Percentiles rank a stretch among this genome's conserved stretches.
Evolutionary conservation across 164 flowering plant species (phyloP).

Genomic region (Dillenia suffruticosa): DNA sequence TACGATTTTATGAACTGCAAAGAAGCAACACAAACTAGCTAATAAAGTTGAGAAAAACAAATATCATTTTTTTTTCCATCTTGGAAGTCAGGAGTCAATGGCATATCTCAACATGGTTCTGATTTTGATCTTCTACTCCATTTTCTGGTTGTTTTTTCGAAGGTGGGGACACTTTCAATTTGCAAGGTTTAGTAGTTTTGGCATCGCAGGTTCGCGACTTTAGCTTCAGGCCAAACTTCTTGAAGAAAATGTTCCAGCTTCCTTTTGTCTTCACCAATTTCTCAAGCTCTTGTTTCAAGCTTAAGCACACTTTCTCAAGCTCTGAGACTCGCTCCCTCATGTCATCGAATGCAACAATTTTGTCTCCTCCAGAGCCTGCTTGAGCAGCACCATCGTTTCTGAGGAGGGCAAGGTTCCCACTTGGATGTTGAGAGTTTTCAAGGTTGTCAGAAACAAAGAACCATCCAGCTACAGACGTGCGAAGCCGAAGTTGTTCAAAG

Average conservation of each 20-base stretch:
- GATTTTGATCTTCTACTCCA: constrained; percentile 5
- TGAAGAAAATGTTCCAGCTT: constrained; percentile 46
- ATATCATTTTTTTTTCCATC: too few relatives aligned
- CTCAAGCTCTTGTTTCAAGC: constrained; percentile 52
- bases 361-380: neutral
- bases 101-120: too few relatives aligned
- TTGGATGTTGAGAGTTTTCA: constrained; percentile 32
- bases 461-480: constrained; percentile 61
- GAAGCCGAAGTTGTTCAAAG: constrained; percentile 66
- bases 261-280: constrained; percentile 50
- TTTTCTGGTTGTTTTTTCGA: constrained; percentile 3
- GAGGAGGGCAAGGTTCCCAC: constrained; percentile 25
- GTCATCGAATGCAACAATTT: constrained; percentile 21
- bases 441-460: constrained; percentile 58
- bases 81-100: too few relatives aligned
- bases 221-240: constrained; percentile 22
- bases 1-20: too few relatives aligned
- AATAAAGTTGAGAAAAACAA: too few relatives aligned
- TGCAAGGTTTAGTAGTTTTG: neutral
- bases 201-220: constrained; percentile 8
- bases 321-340: constrained; percentile 46
- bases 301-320: constrained; percentile 60
- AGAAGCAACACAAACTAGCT: too few relatives aligned
- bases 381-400: constrained; percentile 9
- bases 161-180: constrained; percentile 12